Base-by-base conservation (phyloP, 2,329 filamentous ascomycete genomes). In the Colletotrichum sp. region DNA sequence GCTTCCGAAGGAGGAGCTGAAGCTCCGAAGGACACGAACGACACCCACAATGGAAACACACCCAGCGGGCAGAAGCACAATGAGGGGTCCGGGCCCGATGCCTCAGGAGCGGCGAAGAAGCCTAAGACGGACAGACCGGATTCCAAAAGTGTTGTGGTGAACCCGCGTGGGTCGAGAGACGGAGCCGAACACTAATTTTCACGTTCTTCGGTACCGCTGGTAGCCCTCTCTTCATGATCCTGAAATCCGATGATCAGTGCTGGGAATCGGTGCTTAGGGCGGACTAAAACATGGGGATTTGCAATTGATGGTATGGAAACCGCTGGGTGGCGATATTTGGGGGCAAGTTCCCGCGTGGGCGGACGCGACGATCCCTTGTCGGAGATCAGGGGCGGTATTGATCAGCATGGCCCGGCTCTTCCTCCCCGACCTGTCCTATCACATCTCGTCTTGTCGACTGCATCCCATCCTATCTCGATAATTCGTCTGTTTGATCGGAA, bases 1-100 rank as follows among this genome's bases (percentile, higher is more conserved):
- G 80, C 78, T 19, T 25, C 52, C 30, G 72, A 71, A 12, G 67
- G n/a, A 52, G 44, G 44, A 52, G 44, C n/a, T 52, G n/a, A 52
- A 52, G 44, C 44, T 3, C 44, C 44, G 44, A 52, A 22, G 44
- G n/a, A 52, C 44, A 22, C n/a, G 44, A 48, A 16, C 15, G 52
- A 48, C 11, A 16, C 44, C 22, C 64, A 27, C 6, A 15, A 48
- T 15, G 36, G 28, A 59, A n/a, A 34, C 12, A 6, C 22, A 11
- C 57, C 55, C 27, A 68, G 48, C 44, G 44, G 34, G 6, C 52
- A 55, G 4, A 63, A 60, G 27, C 8, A 8, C 16, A 32, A 32
- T 60, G 9, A 30, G 11, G 44, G 34, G n/a, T 34, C 60, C 25
- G 48, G n/a, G 13, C 55, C 39, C 28, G 13, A 22, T 30, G 22